Percentiles rank a stretch among this genome's conserved stretches.
Evolutionary conservation across 768 basidiomycete genomes (phyloP).

Genomic region (Tylopilus plumbeoviolaceoides): DNA sequence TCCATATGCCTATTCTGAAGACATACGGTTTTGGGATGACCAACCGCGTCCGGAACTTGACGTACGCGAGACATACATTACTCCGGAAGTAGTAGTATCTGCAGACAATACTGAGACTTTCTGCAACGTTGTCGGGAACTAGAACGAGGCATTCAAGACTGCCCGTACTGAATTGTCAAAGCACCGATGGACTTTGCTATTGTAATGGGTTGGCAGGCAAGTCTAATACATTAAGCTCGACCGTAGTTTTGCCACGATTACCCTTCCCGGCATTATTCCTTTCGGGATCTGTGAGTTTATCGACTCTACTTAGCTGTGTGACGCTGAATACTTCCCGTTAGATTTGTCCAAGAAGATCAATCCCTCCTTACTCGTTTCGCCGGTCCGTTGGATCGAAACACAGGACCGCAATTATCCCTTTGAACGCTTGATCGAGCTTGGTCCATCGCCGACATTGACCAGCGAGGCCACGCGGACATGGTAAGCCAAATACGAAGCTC

Average conservation of each 20-base stretch:
- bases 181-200: constrained; percentile 99
- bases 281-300: constrained; percentile 87
- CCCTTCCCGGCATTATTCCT: constrained; percentile 91
- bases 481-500: constrained; percentile 89
- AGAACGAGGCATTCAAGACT: constrained; percentile 85
- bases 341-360: constrained; percentile 99
- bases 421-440: constrained; percentile 93
- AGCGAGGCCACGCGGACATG: constrained; percentile 91
- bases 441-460: constrained; percentile 93
- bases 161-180: constrained; percentile 61
- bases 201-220: constrained; percentile 96
- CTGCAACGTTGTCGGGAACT: constrained; percentile 91
- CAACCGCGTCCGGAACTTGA: constrained; percentile 73
- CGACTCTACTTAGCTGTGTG: neutral
- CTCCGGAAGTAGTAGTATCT: constrained; percentile 81
- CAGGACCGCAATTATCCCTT: constrained; percentile 87
- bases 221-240: constrained; percentile 86
- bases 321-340: constrained; percentile 24
- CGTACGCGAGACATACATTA: constrained; percentile 77
- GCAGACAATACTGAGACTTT: constrained; percentile 79
- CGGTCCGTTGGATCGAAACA: constrained; percentile 99
- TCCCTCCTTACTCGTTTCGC: constrained; percentile 83
- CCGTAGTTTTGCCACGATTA: constrained; percentile 94
- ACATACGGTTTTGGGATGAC: constrained; percentile 84
- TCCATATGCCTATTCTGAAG: constrained; percentile 91